These are phyloP conservation scores for Ophiosphaerella korrae DNA, from an alignment of 2,329 filamentous ascomycete genomes.

Conservation along the genomic window DNA sequence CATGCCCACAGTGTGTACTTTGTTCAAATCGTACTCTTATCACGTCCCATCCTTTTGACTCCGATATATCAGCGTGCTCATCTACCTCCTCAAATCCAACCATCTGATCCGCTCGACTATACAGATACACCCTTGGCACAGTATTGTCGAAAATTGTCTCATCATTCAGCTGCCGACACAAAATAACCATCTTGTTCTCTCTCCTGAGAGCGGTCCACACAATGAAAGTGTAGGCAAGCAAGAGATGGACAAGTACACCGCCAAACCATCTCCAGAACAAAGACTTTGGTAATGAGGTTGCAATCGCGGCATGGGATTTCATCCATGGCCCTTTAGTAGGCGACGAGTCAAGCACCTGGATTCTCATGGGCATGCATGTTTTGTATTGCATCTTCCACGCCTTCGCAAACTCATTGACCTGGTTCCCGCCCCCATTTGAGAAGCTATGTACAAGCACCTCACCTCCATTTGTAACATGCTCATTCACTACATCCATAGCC, in stretches of 20 bases:
- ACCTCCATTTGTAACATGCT: slow-evolving; percentile 28
- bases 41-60: slow-evolving; percentile 56
- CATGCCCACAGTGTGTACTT: slow-evolving; percentile 66
- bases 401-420: slow-evolving; percentile 40
- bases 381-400: slow-evolving; percentile 32
- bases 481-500: slow-evolving; percentile 31
- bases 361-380: slow-evolving; percentile 30
- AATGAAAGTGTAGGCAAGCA: slow-evolving; percentile 30
- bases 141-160: slow-evolving; percentile 26
- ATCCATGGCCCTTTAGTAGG: slow-evolving; percentile 41
- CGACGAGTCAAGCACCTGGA: slow-evolving; percentile 41
- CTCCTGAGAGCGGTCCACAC: slow-evolving; percentile 17
- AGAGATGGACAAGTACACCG: slow-evolving; percentile 29
- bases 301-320: slow-evolving; percentile 38
- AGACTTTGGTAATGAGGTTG: slow-evolving; percentile 30
- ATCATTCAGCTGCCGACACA: slow-evolving; percentile 40
- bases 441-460: slow-evolving; percentile 43
- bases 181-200: slow-evolving; percentile 33
- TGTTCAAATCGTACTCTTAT: slow-evolving; percentile 61
- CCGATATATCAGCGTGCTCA: slow-evolving; percentile 57
- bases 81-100: slow-evolving; percentile 63
- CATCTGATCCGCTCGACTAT: slow-evolving; percentile 63
- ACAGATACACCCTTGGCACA: slow-evolving; percentile 61
- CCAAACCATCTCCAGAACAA: slow-evolving; percentile 35
- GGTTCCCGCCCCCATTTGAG: slow-evolving; percentile 45